A percentile compares a stretch with the other conserved stretches of the same genome.
Conservation (phyloP, 2,329 filamentous ascomycete species). For the Drechslerella stenobrocha region DNA sequence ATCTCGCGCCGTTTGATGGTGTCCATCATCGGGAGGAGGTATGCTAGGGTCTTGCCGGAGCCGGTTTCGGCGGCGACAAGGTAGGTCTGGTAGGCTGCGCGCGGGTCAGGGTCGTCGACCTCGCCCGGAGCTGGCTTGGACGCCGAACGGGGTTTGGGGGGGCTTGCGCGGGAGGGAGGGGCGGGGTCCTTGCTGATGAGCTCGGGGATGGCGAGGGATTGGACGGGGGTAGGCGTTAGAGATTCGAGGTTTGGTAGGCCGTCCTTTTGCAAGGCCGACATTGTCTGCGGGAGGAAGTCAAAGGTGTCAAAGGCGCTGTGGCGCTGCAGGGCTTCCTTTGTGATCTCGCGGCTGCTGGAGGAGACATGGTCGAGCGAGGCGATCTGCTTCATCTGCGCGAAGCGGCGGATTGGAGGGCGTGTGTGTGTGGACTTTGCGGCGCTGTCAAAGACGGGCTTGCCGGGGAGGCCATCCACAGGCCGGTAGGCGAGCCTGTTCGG, state of each 20-base stretch:
- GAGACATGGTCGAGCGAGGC: constrained; percentile 49
- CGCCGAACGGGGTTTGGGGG: constrained; percentile 50
- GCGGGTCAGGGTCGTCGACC: constrained; percentile 56
- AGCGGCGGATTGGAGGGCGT: constrained; percentile 34
- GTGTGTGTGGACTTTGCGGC: neutral
- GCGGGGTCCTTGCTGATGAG: constrained; percentile 66
- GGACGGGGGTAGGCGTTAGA: constrained; percentile 81
- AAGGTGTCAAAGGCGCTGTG: constrained; percentile 82
- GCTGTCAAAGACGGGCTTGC: neutral
- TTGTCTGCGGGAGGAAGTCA: constrained; percentile 70
- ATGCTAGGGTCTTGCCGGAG: constrained; percentile 94
- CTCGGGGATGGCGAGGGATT: constrained; percentile 82
- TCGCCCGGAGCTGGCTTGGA: constrained; percentile 52
- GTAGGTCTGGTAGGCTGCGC: constrained; percentile 63
- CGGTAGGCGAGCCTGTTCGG: too few relatives aligned
- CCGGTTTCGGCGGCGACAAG: constrained; percentile 93
- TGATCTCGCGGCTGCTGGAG: constrained; percentile 28
- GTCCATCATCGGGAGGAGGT: constrained; percentile 81
- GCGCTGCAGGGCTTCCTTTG: constrained; percentile 56
- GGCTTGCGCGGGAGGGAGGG: constrained; percentile 10
- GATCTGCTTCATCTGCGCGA: constrained; percentile 46
- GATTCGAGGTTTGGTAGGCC: constrained; percentile 74
- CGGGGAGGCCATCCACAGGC: neutral
- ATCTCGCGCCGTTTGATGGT: constrained; percentile 77
- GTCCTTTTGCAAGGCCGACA: constrained; percentile 71